Evolutionary conservation across 164 flowering plant species (phyloP).

Genomic region (Vitis labrusca): DNA sequence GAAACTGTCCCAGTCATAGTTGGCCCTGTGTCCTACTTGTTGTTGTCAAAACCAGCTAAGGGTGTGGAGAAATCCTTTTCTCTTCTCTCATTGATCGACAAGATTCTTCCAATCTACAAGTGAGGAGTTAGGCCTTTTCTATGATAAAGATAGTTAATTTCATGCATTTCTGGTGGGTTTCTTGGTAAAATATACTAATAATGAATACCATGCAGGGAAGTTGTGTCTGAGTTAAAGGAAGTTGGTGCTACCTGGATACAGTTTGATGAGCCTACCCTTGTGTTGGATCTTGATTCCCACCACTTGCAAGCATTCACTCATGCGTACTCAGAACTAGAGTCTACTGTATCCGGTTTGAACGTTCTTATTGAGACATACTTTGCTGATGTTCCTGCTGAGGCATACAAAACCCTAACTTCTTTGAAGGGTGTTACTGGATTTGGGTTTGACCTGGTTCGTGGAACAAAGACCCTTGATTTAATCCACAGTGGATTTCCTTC

Average conservation of each 20-base stretch:
- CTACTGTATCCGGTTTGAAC: conserved; percentile 65
- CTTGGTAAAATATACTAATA: not conserved
- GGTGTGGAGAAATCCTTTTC: conserved; percentile 74
- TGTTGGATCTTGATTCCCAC: conserved; percentile 73
- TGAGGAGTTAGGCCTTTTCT: conserved; percentile 24
- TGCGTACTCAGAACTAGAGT: conserved; percentile 75
- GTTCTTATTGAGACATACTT: conserved; percentile 88
- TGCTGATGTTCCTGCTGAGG: conserved; percentile 76
- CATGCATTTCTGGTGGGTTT: not conserved
- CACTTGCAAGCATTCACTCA: conserved; percentile 69
- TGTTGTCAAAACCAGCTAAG: conserved; percentile 81
- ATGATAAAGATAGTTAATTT: not conserved
- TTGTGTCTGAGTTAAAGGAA: conserved; percentile 72
- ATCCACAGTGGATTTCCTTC: conserved; percentile 71
- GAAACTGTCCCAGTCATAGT: conserved; percentile 79
- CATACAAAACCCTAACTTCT: conserved; percentile 67
- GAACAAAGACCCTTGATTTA: conserved; percentile 69
- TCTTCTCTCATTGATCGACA: conserved; percentile 66
- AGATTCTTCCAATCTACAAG: conserved; percentile 77
- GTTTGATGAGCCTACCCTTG: conserved; percentile 87
- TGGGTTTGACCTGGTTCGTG: conserved; percentile 89
- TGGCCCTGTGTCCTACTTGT: conserved; percentile 84
- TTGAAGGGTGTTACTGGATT: conserved; percentile 69
- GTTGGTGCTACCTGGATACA: conserved; percentile 93
- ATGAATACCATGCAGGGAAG: conserved; percentile 53